Evolutionary conservation across 179 eudicot genomes (phyloP).

Genomic region (Beta lomatogona): DNA sequence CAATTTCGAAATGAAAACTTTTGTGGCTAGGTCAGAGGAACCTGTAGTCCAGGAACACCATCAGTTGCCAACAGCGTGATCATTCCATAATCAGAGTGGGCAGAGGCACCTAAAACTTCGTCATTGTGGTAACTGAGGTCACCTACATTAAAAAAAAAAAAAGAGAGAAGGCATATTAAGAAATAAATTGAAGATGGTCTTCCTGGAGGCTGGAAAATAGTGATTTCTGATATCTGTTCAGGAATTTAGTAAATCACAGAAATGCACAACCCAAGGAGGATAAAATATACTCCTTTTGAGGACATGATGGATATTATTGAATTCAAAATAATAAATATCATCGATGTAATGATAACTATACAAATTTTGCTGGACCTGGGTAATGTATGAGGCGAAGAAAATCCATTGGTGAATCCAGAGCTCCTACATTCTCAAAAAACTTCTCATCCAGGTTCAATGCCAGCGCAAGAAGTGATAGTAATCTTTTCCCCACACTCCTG

Average conservation of each 20-base stretch:
- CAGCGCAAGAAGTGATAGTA: constrained; percentile 63
- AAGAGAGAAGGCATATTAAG: background rate
- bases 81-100: constrained; percentile 94
- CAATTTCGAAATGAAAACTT: background rate
- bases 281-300: background rate
- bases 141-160: constrained; percentile 20
- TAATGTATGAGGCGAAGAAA: constrained; percentile 79
- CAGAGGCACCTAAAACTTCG: constrained; percentile 63
- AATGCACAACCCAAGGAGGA: background rate
- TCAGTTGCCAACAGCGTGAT: constrained; percentile 73
- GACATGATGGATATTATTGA: background rate
- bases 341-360: background rate
- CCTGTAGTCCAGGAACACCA: constrained; percentile 62
- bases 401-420: constrained; percentile 46
- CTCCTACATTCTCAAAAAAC: constrained; percentile 60
- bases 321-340: background rate
- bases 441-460: constrained; percentile 67
- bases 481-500: constrained; percentile 58
- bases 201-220: background rate
- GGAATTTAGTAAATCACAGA: background rate
- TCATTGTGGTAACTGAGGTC: constrained; percentile 33
- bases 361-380: constrained; percentile 39
- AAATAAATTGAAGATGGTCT: background rate
- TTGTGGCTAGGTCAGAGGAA: background rate
- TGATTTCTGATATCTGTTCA: background rate